phyloP scores from a whole-genome alignment of 2,329 filamentous ascomycete species.

The Epicoccum sorghinum region DNA sequence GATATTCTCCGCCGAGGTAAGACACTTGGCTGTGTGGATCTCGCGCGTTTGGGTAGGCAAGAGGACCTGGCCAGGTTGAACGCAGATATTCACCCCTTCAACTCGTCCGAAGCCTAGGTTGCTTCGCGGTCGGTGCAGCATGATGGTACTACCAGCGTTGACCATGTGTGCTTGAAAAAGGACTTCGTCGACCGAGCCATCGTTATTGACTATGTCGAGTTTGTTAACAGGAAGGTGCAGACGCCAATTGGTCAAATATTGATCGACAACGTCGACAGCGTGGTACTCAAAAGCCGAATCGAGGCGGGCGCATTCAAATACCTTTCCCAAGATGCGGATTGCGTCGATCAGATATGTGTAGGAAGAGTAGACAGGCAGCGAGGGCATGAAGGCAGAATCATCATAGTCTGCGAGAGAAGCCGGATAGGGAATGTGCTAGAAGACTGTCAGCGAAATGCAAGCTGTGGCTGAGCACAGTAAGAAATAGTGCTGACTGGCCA shows the following conservation, averaged over 20 bases:
- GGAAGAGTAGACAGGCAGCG: slow-evolving; percentile 77
- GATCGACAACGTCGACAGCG: slow-evolving; percentile 62
- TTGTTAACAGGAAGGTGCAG: slow-evolving; percentile 78
- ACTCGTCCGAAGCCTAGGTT: slow-evolving; percentile 46
- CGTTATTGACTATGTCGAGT: slow-evolving; percentile 70
- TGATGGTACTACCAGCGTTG: slow-evolving; percentile 48
- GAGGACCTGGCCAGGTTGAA: slow-evolving; percentile 59
- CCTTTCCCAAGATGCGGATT: slow-evolving; percentile 75
- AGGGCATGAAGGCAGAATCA: slow-evolving; percentile 72
- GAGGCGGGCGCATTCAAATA: slow-evolving; percentile 62
- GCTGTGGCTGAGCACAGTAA: too few relatives aligned
- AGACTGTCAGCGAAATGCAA: not conserved
- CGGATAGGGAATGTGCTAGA: slow-evolving; percentile 44
- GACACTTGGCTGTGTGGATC: slow-evolving; percentile 78
- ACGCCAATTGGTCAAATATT: slow-evolving; percentile 74
- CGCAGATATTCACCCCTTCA: slow-evolving; percentile 64
- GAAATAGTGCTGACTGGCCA: too few relatives aligned
- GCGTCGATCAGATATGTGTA: slow-evolving; percentile 86
- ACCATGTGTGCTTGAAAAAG: slow-evolving; percentile 93
- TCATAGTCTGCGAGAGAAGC: slow-evolving; percentile 75
- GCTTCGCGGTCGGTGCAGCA: slow-evolving; percentile 53
- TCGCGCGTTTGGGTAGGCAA: slow-evolving; percentile 61
- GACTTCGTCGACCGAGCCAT: slow-evolving; percentile 77
- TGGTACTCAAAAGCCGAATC: slow-evolving; percentile 50
- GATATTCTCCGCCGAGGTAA: slow-evolving; percentile 79